Evolutionary conservation across 2,329 filamentous ascomycete genomes (phyloP).

Genomic region (Verticillium tricorpus): DNA sequence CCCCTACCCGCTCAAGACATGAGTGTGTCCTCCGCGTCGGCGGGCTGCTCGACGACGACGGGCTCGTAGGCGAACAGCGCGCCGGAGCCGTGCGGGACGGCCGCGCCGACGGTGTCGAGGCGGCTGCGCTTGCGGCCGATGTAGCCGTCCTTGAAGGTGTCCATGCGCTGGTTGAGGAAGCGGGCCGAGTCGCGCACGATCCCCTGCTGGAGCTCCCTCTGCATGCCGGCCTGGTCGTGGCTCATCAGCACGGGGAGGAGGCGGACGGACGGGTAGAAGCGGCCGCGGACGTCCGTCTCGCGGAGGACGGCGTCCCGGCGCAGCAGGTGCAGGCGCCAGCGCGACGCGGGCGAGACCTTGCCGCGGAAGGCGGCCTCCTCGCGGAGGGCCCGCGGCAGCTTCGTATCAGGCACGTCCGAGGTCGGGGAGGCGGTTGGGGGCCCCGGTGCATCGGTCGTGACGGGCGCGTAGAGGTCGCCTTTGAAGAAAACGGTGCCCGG

Average conservation of each 20-base stretch:
- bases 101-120: conserved; percentile 36
- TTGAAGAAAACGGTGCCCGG: conserved; percentile 34
- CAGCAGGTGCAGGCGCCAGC: conserved; percentile 34
- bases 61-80: conserved; percentile 20
- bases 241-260: conserved; percentile 42
- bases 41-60: conserved; percentile 29
- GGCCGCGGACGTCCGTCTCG: conserved; percentile 44
- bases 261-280: conserved; percentile 54
- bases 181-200: conserved; percentile 38
- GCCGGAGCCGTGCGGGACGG: conserved; percentile 28
- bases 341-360: conserved; percentile 24
- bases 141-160: conserved; percentile 32
- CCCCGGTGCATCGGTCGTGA: conserved; percentile 17
- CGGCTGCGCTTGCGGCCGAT: conserved; percentile 37
- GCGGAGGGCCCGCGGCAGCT: conserved; percentile 33
- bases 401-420: conserved; percentile 27
- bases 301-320: conserved; percentile 41
- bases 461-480: conserved; percentile 33
- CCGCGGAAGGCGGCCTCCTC: conserved; percentile 36
- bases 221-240: conserved; percentile 20
- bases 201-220: conserved; percentile 31
- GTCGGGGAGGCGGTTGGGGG: conserved; percentile 9
- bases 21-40: background rate
- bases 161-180: conserved; percentile 49
- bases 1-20: background rate